These are phyloP conservation scores for Spergularia marina DNA, from an alignment of 148 eudicot species.

Conservation along the genomic window DNA sequence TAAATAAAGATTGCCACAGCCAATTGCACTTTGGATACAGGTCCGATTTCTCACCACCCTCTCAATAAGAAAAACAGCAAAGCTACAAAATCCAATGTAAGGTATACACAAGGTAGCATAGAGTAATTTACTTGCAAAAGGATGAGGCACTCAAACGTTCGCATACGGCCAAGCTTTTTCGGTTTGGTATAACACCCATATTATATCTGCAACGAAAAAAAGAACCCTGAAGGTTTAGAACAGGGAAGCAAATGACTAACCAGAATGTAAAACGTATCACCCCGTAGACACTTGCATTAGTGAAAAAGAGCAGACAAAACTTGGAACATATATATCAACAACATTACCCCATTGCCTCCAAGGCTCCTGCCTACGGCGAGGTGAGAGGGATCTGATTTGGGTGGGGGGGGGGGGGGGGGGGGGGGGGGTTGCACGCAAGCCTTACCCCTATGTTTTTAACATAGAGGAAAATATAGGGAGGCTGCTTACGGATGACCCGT, in stretches of 20 bases:
- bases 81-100: not conserved
- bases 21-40: not conserved
- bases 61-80: slow-evolving; percentile 3
- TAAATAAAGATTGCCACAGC: not conserved
- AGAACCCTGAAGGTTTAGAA: not conserved
- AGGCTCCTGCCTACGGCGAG: too few species aligned
- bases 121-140: slow-evolving; percentile 50
- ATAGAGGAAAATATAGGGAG: too few species aligned
- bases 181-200: slow-evolving; percentile 79
- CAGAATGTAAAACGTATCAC: not conserved
- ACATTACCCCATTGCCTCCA: too few species aligned
- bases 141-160: slow-evolving; percentile 70
- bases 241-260: not conserved
- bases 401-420: too few species aligned
- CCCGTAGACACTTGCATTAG: not conserved
- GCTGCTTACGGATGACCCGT: too few species aligned
- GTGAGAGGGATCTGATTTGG: too few species aligned
- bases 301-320: not conserved
- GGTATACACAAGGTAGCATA: slow-evolving; percentile 4
- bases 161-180: slow-evolving; percentile 75
- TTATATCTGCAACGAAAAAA: slow-evolving; percentile 58
- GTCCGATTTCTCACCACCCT: not conserved
- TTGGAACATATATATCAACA: too few species aligned
- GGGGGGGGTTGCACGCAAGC: too few species aligned
- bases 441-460: too few species aligned